Conservation (phyloP, 345 rosid species). For the Lenwebbia sp. region DNA sequence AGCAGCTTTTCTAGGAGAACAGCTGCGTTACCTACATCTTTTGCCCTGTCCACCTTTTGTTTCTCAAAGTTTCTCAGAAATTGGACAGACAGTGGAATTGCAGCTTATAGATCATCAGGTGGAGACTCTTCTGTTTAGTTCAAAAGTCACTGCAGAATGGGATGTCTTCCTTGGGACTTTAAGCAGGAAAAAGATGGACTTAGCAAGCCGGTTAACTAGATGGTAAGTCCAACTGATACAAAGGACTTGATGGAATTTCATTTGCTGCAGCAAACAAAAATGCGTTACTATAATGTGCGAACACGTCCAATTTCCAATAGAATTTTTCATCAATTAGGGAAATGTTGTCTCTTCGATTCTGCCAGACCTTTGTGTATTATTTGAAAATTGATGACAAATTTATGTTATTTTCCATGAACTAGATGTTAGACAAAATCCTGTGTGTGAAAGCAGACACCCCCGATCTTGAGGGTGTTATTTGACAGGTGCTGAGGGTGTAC, state of each 20-base stretch:
- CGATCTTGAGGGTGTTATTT: neutral
- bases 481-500: neutral
- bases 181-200: conserved; percentile 39
- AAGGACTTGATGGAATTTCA: neutral
- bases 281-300: neutral
- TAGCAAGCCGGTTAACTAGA: conserved; percentile 37
- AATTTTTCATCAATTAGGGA: neutral
- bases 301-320: neutral
- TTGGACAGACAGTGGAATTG: conserved; percentile 7
- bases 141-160: conserved; percentile 64
- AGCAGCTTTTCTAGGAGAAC: conserved; percentile 77
- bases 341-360: neutral
- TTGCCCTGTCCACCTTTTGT: conserved; percentile 58
- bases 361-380: neutral
- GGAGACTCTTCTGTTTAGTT: conserved; percentile 11
- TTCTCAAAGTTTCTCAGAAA: conserved; percentile 20
- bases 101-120: conserved; percentile 7
- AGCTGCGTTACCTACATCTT: conserved; percentile 62
- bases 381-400: neutral
- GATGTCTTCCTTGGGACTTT: conserved; percentile 39
- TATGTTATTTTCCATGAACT: neutral
- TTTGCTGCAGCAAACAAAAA: neutral
- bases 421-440: neutral
- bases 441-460: neutral
- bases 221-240: conserved; percentile 30